Conservation (phyloP, 208 protist species). For the Acanthamoeba healyi region DNA sequence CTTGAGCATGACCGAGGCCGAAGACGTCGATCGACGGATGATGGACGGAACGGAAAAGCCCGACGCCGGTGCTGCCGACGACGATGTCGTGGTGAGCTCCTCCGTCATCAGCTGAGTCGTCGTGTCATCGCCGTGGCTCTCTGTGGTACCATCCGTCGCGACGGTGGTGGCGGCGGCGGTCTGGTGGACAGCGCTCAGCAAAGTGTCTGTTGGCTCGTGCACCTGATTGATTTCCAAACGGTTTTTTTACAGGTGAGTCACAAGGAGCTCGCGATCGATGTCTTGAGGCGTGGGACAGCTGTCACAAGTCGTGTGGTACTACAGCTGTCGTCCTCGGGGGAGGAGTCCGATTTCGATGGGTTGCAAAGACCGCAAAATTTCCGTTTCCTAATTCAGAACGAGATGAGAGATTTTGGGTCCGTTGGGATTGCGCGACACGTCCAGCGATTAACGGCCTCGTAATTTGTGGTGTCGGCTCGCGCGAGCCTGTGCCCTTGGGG, state of each 20-base stretch:
- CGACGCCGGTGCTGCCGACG: neutral
- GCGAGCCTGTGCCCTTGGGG: too few relatives aligned
- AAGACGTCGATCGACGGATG: neutral
- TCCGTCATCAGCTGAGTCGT: neutral
- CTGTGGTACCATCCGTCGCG: too few relatives aligned
- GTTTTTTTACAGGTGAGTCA: neutral
- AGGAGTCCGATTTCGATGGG: too few relatives aligned
- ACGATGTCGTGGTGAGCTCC: neutral
- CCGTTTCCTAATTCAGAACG: constrained; percentile 9
- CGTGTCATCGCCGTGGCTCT: too few relatives aligned
- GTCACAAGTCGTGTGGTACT: too few relatives aligned
- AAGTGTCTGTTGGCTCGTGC: neutral
- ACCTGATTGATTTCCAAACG: neutral
- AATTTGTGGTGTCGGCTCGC: neutral
- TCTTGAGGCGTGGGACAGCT: too few relatives aligned
- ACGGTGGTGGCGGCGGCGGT: neutral
- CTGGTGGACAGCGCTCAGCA: neutral
- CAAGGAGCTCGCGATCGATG: too few relatives aligned
- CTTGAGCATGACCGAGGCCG: neutral
- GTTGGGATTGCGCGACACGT: neutral
- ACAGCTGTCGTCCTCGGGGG: too few relatives aligned
- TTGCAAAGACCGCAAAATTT: neutral
- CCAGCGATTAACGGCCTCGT: neutral
- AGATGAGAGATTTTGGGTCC: constrained; percentile 6
- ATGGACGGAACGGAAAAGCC: neutral